Percentiles rank a stretch among this genome's conserved stretches.
Conservation (phyloP, 73 alveolate species). For the Paramecium sexaurelia region DNA sequence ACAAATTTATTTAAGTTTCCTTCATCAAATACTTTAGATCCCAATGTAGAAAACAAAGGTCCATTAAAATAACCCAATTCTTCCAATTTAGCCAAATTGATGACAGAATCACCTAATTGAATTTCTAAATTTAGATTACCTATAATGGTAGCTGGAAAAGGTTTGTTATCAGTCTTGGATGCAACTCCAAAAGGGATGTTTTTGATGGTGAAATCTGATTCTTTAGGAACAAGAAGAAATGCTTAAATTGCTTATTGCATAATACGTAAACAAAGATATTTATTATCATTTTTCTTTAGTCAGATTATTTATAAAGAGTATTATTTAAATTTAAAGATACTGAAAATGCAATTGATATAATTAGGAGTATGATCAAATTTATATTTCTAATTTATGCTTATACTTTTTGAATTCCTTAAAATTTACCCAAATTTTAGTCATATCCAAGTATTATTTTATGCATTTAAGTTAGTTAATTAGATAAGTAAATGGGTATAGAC, state of each 20-base stretch:
- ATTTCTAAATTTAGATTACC: background rate
- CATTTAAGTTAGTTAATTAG: background rate
- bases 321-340: background rate
- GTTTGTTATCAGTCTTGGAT: background rate
- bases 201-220: conserved; percentile 60
- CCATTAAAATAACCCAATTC: background rate
- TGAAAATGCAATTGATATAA: background rate
- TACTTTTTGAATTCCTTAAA: too few relatives aligned
- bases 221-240: conserved; percentile 37
- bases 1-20: conserved; percentile 54
- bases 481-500: background rate
- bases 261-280: conserved; percentile 25
- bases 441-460: background rate
- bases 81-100: background rate
- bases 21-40: conserved; percentile 28
- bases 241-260: background rate
- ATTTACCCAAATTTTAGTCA: background rate
- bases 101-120: background rate
- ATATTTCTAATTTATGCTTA: background rate
- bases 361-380: background rate
- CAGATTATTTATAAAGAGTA: background rate
- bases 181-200: conserved; percentile 63
- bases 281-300: background rate
- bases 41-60: background rate
- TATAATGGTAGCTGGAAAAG: conserved; percentile 59